These are phyloP conservation scores for Saccharomyces pastorianus DNA, from an alignment of 1,139 yeast species.

Conservation along the genomic window DNA sequence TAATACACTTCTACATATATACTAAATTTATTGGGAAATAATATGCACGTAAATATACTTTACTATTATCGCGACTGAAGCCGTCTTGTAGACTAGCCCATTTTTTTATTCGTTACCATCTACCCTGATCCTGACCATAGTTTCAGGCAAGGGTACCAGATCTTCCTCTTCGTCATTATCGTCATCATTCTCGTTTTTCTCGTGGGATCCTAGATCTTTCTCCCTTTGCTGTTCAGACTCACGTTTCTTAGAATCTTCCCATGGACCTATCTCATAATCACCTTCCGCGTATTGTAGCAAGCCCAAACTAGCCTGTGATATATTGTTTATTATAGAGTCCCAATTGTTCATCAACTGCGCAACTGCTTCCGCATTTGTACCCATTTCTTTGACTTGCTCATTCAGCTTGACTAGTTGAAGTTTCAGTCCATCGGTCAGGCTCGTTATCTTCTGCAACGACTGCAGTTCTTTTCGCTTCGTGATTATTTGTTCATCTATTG, in stretches of 20 bases:
- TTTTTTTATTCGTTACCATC: conserved; percentile 20
- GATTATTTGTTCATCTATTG: conserved; percentile 12
- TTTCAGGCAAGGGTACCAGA: conserved; percentile 53
- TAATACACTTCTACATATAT: not conserved
- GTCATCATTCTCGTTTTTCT: not conserved
- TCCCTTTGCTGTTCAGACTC: not conserved
- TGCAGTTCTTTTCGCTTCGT: conserved; percentile 23
- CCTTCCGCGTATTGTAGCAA: conserved; percentile 27
- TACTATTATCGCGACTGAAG: not conserved
- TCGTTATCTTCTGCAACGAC: conserved; percentile 23
- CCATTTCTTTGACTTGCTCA: conserved; percentile 21
- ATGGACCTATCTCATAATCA: conserved; percentile 27
- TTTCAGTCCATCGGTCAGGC: conserved; percentile 24
- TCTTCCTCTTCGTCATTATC: conserved; percentile 5
- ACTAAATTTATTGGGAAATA: not conserved
- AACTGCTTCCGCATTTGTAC: conserved; percentile 24
- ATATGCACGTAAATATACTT: not conserved
- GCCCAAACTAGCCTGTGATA: conserved; percentile 30
- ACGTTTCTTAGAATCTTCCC: conserved; percentile 12
- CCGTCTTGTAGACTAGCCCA: too few relatives aligned
- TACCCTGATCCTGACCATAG: conserved; percentile 58
- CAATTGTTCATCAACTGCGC: conserved; percentile 26
- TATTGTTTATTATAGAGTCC: conserved; percentile 27
- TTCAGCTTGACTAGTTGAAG: conserved; percentile 23
- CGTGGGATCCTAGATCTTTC: not conserved